These are phyloP conservation scores for Mycosarcoma maydis DNA, from an alignment of 1,284 basidiomycete genomes.

Conservation along the genomic window DNA sequence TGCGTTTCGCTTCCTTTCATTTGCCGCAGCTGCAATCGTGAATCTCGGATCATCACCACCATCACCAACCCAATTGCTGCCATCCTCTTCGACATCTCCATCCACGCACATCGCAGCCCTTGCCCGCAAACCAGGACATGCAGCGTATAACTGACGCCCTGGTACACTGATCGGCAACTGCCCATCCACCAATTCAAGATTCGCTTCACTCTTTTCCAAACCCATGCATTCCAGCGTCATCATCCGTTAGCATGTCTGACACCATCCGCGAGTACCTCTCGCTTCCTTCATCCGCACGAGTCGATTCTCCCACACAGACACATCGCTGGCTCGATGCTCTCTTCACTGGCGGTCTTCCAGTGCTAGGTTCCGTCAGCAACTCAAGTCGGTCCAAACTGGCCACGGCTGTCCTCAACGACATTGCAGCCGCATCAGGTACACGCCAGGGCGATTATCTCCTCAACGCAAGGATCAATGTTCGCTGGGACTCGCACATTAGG, in stretches of 20 bases:
- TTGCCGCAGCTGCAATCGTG: too few species aligned
- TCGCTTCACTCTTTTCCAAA: too few species aligned
- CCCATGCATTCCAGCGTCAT: background rate
- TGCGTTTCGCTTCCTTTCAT: too few species aligned
- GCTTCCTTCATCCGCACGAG: conserved; percentile 18
- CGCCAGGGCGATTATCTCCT: conserved; percentile 32
- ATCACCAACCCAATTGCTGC: too few species aligned
- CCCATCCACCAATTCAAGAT: too few species aligned
- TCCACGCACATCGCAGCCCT: too few species aligned
- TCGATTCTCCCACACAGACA: conserved; percentile 24
- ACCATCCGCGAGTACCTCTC: conserved; percentile 40
- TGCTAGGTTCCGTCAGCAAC: conserved; percentile 29
- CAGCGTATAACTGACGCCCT: too few species aligned
- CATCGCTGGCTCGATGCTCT: conserved; percentile 34
- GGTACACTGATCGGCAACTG: too few species aligned
- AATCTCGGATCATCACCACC: too few species aligned
- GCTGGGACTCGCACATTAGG: conserved; percentile 29
- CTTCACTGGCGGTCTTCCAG: conserved; percentile 15
- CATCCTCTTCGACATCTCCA: too few species aligned
- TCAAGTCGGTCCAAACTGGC: conserved; percentile 41
- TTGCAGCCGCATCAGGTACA: conserved; percentile 29
- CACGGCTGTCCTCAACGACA: conserved; percentile 32
- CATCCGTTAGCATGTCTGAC: conserved; percentile 21
- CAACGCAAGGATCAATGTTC: conserved; percentile 19
- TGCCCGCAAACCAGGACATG: too few species aligned